A percentile compares a stretch with the other conserved stretches of the same genome.
Evolutionary conservation across 2,329 filamentous ascomycete species (phyloP).

Genomic region (Graphiopsis chlorocephala): DNA sequence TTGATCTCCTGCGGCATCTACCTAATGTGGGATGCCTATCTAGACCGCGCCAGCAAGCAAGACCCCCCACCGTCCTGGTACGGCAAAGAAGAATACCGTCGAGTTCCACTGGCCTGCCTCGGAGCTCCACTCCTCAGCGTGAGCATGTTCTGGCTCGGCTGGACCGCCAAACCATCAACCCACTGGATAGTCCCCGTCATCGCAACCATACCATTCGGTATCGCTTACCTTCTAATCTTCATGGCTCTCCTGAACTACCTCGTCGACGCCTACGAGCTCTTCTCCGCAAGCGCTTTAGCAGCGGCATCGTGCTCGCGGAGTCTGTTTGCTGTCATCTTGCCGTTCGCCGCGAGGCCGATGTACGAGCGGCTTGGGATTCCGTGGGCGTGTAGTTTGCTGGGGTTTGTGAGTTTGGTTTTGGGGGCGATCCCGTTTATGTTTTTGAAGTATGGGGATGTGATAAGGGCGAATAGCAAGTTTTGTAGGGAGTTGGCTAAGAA

Average conservation of each 20-base stretch:
- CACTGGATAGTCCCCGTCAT: conserved; percentile 46
- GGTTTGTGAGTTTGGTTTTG: conserved; percentile 49
- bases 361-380: conserved; percentile 67
- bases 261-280: conserved; percentile 66
- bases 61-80: conserved; percentile 54
- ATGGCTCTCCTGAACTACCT: conserved; percentile 60
- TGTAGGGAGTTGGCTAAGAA: conserved; percentile 58
- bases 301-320: conserved; percentile 80
- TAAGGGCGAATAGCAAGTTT: conserved; percentile 59
- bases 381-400: conserved; percentile 59
- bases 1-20: conserved; percentile 60
- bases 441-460: conserved; percentile 51
- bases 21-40: conserved; percentile 61
- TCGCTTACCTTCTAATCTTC: conserved; percentile 50
- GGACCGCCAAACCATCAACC: conserved; percentile 37
- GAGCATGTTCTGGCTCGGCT: conserved; percentile 44
- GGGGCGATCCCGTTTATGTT: conserved; percentile 59
- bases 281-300: conserved; percentile 74
- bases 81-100: conserved; percentile 62
- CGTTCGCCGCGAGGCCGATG: conserved; percentile 53
- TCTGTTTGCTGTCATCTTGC: conserved; percentile 65
- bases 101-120: conserved; percentile 68
- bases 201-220: conserved; percentile 43
- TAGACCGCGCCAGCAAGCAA: conserved; percentile 50
- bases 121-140: conserved; percentile 54